These are phyloP conservation scores for Ceratocystiopsis minuta DNA, from an alignment of 2,329 filamentous ascomycete species.

Conservation along the genomic window DNA sequence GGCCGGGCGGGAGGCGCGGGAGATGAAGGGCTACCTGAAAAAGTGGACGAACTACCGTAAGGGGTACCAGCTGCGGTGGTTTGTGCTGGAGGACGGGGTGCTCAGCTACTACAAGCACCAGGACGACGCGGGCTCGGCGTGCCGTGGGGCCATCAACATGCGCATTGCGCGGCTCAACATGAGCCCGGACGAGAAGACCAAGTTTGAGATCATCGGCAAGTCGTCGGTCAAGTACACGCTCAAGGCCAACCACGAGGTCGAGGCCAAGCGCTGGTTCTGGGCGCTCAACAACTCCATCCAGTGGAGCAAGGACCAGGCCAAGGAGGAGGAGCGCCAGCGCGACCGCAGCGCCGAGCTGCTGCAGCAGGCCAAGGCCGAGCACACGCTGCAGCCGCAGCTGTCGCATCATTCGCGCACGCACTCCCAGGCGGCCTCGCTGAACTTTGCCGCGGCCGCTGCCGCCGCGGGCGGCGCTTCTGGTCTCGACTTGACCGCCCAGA, in stretches of 20 bases:
- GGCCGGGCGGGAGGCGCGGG: conserved; percentile 70
- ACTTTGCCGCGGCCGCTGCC: conserved; percentile 22
- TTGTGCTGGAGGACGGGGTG: conserved; percentile 92
- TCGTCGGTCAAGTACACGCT: conserved; percentile 97
- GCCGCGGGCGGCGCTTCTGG: conserved; percentile 35
- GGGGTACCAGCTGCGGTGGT: conserved; percentile 94
- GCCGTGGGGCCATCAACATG: conserved; percentile 97
- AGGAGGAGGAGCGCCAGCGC: conserved; percentile 66
- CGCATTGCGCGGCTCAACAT: conserved; percentile 86
- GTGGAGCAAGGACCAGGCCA: conserved; percentile 93
- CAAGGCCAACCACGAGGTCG: conserved; percentile 94
- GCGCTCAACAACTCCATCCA: conserved; percentile 97
- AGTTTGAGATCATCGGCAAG: conserved; percentile 95
- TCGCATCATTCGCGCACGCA: conserved; percentile 12
- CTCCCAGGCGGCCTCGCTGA: conserved; percentile 26
- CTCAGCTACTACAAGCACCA: conserved; percentile 99
- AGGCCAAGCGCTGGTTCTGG: conserved; percentile 99
- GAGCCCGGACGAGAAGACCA: conserved; percentile 92
- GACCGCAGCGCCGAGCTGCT: conserved; percentile 58
- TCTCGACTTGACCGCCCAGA: no score
- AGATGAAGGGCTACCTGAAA: conserved; percentile 97
- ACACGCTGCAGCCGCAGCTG: conserved; percentile 20
- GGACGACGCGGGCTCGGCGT: conserved; percentile 89
- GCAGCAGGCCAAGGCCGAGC: conserved; percentile 60
- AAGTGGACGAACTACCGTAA: conserved; percentile 99